phyloP scores from a whole-genome alignment of 805 yeast species.

The Komagataella kurtzmanii region DNA sequence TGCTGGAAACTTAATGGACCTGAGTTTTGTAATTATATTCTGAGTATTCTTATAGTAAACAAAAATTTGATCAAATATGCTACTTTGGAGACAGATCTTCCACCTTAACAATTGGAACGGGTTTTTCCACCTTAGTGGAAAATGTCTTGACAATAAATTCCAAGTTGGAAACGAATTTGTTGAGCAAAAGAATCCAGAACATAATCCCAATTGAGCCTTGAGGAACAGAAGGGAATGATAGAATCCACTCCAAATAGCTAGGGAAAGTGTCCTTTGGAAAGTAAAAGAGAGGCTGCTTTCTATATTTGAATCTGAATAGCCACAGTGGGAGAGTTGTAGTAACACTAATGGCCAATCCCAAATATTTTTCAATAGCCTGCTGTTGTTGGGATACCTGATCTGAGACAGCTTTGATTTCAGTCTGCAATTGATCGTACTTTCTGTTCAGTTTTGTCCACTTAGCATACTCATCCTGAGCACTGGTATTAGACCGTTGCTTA shows the following conservation, averaged over 20 bases:
- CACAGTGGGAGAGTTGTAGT: constrained; percentile 33
- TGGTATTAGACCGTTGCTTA: constrained; percentile 42
- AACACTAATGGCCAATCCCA: constrained; percentile 21
- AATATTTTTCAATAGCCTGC: constrained; percentile 17
- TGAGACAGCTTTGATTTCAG: constrained; percentile 32
- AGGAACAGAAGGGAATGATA: constrained; percentile 55
- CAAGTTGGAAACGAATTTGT: constrained; percentile 11
- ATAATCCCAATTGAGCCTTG: constrained; percentile 49
- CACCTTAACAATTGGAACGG: constrained; percentile 2
- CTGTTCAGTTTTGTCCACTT: constrained; percentile 91
- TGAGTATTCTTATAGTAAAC: neutral
- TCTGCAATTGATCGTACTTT: constrained; percentile 40
- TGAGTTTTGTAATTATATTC: neutral
- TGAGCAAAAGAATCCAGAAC: constrained; percentile 35
- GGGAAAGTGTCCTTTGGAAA: constrained; percentile 51
- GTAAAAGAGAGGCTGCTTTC: constrained; percentile 42
- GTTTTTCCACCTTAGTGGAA: constrained; percentile 3
- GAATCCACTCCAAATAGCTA: constrained; percentile 31
- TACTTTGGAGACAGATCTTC: neutral
- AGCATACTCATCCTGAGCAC: constrained; percentile 92
- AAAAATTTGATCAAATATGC: neutral
- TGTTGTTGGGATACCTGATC: constrained; percentile 23
- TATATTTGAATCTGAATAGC: constrained; percentile 34
- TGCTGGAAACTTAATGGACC: neutral
- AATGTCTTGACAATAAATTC: constrained; percentile 11